Percentiles rank a stretch among this genome's conserved stretches.
phyloP scores from a whole-genome alignment of 2,329 filamentous ascomycete species.

The Fonsecaea monophora region DNA sequence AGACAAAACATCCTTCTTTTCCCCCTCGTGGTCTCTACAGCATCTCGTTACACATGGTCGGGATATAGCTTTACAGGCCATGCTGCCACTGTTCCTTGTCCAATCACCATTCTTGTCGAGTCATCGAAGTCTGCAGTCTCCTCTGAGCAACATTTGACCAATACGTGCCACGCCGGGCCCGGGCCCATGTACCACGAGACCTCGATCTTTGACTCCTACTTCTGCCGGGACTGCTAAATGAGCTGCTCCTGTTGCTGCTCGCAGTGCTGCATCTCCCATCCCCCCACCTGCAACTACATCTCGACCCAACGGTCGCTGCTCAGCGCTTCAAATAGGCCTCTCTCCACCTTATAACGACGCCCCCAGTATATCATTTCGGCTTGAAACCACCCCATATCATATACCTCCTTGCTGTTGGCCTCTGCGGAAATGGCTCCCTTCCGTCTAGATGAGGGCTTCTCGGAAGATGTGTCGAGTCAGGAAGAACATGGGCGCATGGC shows the following conservation, averaged over 20 bases:
- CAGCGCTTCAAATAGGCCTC: neutral
- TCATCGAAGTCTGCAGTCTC: conserved; percentile 5
- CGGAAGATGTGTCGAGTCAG: conserved; percentile 67
- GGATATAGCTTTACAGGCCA: neutral
- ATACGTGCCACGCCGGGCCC: neutral
- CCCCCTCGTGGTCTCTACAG: neutral
- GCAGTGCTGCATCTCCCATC: neutral
- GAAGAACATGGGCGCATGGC: conserved; percentile 48
- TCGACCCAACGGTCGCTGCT: neutral
- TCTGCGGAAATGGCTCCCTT: conserved; percentile 46
- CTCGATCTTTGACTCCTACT: neutral
- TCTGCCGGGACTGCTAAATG: neutral
- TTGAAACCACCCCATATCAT: conserved; percentile 16
- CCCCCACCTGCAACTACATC: neutral
- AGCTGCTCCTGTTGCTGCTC: neutral
- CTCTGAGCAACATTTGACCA: neutral
- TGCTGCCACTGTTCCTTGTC: neutral
- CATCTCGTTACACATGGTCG: neutral
- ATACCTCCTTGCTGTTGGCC: conserved; percentile 16
- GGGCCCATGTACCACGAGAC: conserved; percentile 4
- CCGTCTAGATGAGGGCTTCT: conserved; percentile 84
- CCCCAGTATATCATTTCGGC: conserved; percentile 21
- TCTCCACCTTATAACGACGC: neutral
- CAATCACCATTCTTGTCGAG: conserved; percentile 2
- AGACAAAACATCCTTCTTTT: neutral